Evolutionary conservation across 164 flowering plant species (phyloP), one percentile per base, ranked within the genome.

Genomic region (Magnolia officinalis): DNA sequence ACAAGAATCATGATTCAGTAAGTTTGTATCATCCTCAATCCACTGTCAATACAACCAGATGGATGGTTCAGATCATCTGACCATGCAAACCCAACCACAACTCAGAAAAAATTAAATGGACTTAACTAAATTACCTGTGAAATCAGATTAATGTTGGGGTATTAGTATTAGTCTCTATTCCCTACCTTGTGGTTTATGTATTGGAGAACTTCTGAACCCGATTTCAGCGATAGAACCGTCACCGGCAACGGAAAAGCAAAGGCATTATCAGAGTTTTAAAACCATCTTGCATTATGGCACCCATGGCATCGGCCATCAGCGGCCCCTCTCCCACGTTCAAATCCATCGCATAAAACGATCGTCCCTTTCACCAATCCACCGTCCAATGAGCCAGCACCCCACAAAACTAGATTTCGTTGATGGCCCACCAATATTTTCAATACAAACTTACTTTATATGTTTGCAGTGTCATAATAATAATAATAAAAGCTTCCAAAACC

Each of bases 111-210:
- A 37, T 37, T 37, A 1, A 2, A 37, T 37, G 45, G 45, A 37
- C 6, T 37, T 37, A 6, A 0, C 45, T 37, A 37, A 37, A 37
- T 37, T 37, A 37, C 6, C 4, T 37, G 45, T 37, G 45, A 37
- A 37, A 0, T 37, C 45, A 37, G 45, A 37, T 37, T 37, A 37
- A 37, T 37, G 0, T 37, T 0, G 6, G 45, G 26, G 26, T 24
- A 24, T 24, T 24, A 24, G 45, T 37, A 2, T 37, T 3, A 2
- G 45, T 37, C 5, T 2, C 37, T 37, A 37, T 37, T 37, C 45
- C 16, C 2, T 76, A 88, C 90, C 81, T 69, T 24, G 81, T 71
- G 16, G 70, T 76, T 76, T 11, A 76, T 50, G 74, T 71, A 76
- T 2, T 49, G 20, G 20, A 37, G 24, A 63, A 76, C 52, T 50